Conservation (phyloP, 306 rosid genomes). For the Herpetospermum pedunculosum region DNA sequence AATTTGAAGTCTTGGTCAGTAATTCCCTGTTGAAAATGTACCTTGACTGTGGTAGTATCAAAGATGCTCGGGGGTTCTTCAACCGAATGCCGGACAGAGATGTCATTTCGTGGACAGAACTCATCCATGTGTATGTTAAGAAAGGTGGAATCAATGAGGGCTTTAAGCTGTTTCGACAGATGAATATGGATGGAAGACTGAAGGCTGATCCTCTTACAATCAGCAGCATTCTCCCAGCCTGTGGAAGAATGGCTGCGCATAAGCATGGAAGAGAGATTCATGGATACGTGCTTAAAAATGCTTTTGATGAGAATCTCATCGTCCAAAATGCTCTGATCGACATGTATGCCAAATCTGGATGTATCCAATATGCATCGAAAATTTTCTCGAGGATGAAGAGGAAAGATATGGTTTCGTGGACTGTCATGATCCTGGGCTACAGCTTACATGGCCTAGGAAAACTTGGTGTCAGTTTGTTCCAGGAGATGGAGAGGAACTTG, state of each 20-base stretch:
- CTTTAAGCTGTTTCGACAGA: conserved; percentile 40
- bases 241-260: conserved; percentile 46
- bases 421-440: conserved; percentile 46
- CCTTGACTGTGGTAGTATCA: conserved; percentile 35
- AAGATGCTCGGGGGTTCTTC: conserved; percentile 34
- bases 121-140: conserved; percentile 38
- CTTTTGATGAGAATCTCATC: conserved; percentile 26
- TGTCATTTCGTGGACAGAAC: conserved; percentile 51
- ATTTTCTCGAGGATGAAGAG: conserved; percentile 30
- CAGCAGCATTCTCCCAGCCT: conserved; percentile 57
- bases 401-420: conserved; percentile 48
- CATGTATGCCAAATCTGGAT: conserved; percentile 64
- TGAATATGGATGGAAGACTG: conserved; percentile 31
- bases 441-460: conserved; percentile 55
- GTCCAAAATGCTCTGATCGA: conserved; percentile 54
- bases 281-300: conserved; percentile 43
- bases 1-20: conserved; percentile 42
- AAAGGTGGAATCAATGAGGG: conserved; percentile 53
- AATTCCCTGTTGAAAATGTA: conserved; percentile 61
- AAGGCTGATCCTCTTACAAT: conserved; percentile 33
- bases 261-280: conserved; percentile 62
- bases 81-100: conserved; percentile 40
- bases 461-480: conserved; percentile 39
- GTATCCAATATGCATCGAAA: conserved; percentile 30
- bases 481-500: conserved; percentile 24